Percentiles rank a stretch among this genome's conserved stretches.
phyloP scores from a whole-genome alignment of 1,139 yeast species.

The Meyerozyma carpophila region DNA sequence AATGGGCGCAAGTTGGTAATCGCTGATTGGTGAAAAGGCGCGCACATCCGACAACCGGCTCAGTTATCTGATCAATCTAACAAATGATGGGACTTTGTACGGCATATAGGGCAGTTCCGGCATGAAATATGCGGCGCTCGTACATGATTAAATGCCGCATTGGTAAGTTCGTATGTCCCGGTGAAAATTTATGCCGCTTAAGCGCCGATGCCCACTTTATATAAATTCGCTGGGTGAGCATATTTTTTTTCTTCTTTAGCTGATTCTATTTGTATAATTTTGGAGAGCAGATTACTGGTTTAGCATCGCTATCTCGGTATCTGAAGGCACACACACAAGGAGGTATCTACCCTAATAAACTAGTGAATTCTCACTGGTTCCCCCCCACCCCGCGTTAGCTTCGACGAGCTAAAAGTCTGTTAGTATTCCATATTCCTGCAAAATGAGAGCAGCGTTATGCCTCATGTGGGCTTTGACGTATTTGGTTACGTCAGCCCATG shows the following conservation, averaged over 20 bases:
- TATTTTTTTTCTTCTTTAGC: constrained; percentile 10
- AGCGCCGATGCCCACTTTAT: constrained; percentile 1
- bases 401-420: background rate
- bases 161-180: background rate
- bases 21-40: background rate
- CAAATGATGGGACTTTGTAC: background rate
- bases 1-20: background rate
- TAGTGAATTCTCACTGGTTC: background rate
- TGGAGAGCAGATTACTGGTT: constrained; percentile 2
- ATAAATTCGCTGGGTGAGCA: constrained; percentile 7
- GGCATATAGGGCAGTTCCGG: background rate
- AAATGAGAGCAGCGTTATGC: background rate
- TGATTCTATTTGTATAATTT: constrained; percentile 10
- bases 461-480: background rate
- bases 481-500: constrained; percentile 16
- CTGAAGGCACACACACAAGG: background rate
- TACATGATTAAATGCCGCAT: background rate
- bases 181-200: background rate
- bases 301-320: constrained; percentile 1
- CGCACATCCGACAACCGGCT: background rate
- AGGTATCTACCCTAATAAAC: background rate
- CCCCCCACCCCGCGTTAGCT: background rate
- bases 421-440: background rate
- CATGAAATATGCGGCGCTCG: background rate
- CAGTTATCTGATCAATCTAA: constrained; percentile 4